Evolutionary conservation across 805 yeast genomes (phyloP), one percentile per base, ranked within the genome.

Genomic region (Crinitomyces ghanaensis): DNA sequence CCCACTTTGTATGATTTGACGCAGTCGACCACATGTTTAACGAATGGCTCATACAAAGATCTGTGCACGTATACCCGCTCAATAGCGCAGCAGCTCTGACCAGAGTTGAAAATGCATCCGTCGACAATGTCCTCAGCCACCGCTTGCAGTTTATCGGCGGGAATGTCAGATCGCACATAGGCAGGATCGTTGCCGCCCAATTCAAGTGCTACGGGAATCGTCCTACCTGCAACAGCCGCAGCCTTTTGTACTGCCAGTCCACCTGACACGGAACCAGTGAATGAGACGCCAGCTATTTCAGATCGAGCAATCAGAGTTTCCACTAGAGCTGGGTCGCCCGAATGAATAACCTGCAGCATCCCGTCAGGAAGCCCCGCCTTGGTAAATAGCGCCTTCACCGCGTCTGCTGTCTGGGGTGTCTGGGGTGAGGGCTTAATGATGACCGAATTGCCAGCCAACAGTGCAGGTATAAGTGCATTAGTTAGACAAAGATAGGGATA

Each of bases 61-160:
- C 71, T 79, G 58, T 82, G 85, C 39, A 83, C 76, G 59, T 79
- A 82, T 41, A 82, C 70, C 58, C 95, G 77, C 42, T 93, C 84
- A 56, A 93, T 91, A 18, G 94, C 88, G 62, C 88, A 79, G 64
- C 95, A 84, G 39, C 81, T 86, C 63, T 84, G 94, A 63, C 95
- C 95, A 37, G 93, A 76, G 64, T 84, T 84, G 69, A 68, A 80
- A 64, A 76, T 74, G 44, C 83, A 81, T 62, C 93, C 93, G 33
- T 68, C 63, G 39, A 81, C 68, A 44, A 81, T 68, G 54, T 69
- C 68, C 48, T 70, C 68, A 31, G 84, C 77, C 35, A 91, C 74
- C 36, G 65, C 63, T 23, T 68, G 67, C 37, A 78, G 51, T 20
- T 31, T 21, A 11, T 19, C 24, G 51, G 80, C 73, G 35, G 80